Base-by-base conservation (phyloP, 495 filamentous ascomycete genomes). In the Daldinia loculata region DNA sequence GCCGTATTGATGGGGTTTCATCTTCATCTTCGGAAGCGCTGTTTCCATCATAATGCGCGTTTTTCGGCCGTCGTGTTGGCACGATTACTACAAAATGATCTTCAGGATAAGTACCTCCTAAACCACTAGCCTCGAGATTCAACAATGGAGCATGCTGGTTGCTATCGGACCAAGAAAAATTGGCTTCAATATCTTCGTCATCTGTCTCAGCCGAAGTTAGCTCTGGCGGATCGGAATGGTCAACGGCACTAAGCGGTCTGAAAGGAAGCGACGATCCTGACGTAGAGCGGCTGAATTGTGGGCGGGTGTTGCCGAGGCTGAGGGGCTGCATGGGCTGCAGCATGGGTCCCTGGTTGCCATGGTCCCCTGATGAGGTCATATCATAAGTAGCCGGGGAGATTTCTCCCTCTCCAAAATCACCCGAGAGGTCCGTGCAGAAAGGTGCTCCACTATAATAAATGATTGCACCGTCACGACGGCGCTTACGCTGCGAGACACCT, bases 351-450 rank as follows among this genome's bases (percentile, higher is more conserved):
- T 56, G 45, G 53, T 64, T 5, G 52, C 69, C 43, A 75, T 51
- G 29, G 71, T 80, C 69, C 3, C 77, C 79, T 22, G 69, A 77
- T 56, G 79, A 83, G 17, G 76, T 78, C 74, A 81, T 80, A 57
- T 74, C 75, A 72, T 78, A 80, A 1, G 74, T 80, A 61, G 66
- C 75, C 51, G 76, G 76, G 4, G 77, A 85, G 34, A 74, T 67
- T 63, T 75, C 81, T 59, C 74, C 77, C 50, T 80, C 78, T 2
- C 70, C 67, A 63, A 72, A 66, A 72, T 92, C 89, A n/a, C 88
- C 86, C 52, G 87, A 91, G 4, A 94, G 83, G 80, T 95, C 92
- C 12, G 89, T 93, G 77, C 87, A 93, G 75, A 94, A 95, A 1
- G 83, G 84, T 6, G 89, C 88, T 26, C 88, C 86, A 61, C 89